Conservation (phyloP, 768 basidiomycete genomes). For the Dioszegia hungarica region DNA sequence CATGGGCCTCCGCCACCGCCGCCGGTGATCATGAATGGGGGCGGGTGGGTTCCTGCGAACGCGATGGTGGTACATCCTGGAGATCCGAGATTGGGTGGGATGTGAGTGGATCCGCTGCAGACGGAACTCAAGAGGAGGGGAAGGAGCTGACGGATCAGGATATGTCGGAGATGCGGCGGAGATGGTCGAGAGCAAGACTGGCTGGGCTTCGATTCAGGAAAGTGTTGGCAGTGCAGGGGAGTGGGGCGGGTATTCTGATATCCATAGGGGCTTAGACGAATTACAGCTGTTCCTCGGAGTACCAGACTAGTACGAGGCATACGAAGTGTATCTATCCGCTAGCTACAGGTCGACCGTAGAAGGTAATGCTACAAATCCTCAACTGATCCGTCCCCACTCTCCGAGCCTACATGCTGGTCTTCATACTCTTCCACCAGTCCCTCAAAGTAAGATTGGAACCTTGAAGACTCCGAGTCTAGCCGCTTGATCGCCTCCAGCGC, state of each 20-base stretch:
- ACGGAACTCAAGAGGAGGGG: slow-evolving; percentile 8
- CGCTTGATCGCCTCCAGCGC: too few species aligned
- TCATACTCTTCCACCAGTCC: too few species aligned
- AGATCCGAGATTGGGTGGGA: slow-evolving; percentile 43
- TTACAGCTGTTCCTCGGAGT: too few species aligned
- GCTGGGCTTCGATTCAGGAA: slow-evolving; percentile 35
- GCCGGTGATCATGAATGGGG: neutral
- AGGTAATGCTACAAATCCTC: too few species aligned
- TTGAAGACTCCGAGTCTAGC: too few species aligned
- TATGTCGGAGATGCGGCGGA: slow-evolving; percentile 35
- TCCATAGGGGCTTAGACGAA: neutral
- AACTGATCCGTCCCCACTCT: too few species aligned
- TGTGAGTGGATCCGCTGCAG: too few species aligned
- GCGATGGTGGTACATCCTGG: slow-evolving; percentile 36
- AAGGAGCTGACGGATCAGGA: slow-evolving; percentile 6
- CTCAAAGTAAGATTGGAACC: too few species aligned
- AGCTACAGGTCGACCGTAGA: too few species aligned
- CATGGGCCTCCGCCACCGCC: slow-evolving; percentile 13
- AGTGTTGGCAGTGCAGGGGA: slow-evolving; percentile 35
- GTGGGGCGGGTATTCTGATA: slow-evolving; percentile 30
- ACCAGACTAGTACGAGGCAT: too few species aligned
- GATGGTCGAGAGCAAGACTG: slow-evolving; percentile 27
- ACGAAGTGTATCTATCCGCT: too few species aligned
- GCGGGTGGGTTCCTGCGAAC: slow-evolving; percentile 21
- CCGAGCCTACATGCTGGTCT: too few species aligned